Base-by-base conservation (phyloP, 179 eudicot species). In the Patellifolia procumbens region DNA sequence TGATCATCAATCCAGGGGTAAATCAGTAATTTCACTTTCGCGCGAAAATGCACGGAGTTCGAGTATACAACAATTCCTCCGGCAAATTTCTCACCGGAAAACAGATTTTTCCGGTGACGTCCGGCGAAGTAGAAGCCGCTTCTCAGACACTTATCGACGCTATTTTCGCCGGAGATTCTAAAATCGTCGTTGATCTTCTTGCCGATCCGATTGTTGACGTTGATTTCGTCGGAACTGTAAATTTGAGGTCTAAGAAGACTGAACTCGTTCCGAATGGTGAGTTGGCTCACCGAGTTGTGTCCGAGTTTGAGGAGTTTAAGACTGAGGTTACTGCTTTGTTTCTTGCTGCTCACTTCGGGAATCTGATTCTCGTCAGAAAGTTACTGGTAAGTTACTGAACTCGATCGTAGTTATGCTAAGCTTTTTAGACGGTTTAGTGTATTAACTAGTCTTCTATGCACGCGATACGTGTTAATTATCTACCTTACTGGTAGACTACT, bases 261-360 rank as follows among this genome's bases (percentile, higher is more conserved):
- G 90, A 90, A 76, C 69, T 90, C 55, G 84, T 88, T 61, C 76
- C 89, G 12, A 66, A 78, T 12, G 89, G 85, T 22, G 91, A 90
- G 83, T 74, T 73, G 51, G 58, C 90, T 56, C 83, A 67, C 60
- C 81, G 83, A 66, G 91, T 90, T 53, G 79, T 63, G 0, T 32
- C 80, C 8, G 91, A 90, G 81, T 85, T 82, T 37, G 91, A 89
- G 53, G 93, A 88, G 89, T 88, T 88, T 71, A 82, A 77, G 73
- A 89, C 91, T 9, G 91, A 89, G 56, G 89, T 88, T 45, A 85
- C 89, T 4, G 87, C 91, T 4, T 77, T 89, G 77, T 89, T 89
- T 70, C 84, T 88, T 62, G 93, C 93, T 76, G 86, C 93, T 69
- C 88, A 85, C 76, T 79, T 83, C 28, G 93, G 93, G 64, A 86